Evolutionary conservation across 257 asterid genomes (phyloP), one percentile per base, ranked within the genome.

Genomic region (Asclepias syriaca): DNA sequence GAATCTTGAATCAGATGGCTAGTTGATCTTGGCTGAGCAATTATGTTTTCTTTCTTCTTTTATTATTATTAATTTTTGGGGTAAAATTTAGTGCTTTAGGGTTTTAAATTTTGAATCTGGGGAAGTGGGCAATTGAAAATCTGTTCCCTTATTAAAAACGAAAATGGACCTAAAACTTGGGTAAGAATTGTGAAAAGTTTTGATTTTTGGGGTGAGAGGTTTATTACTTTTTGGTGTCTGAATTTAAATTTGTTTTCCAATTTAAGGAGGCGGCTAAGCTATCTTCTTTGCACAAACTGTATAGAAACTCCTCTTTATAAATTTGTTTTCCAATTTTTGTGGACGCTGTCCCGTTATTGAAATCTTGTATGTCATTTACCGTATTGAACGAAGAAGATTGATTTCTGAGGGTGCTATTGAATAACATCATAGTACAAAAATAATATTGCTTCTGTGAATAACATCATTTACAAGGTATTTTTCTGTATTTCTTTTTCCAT

Each of bases 61-160:
- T 40, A 40, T 40, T 40, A 5, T 40, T 40, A 40, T 40, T 40
- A 40, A 4, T 43, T 45, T 57, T 51, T 34, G 58, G 24, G 16
- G 8, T 2, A 66, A 57, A 40, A 48, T 16, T 22, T 27, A 16
- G 29, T 51, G 59, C 22, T 34, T 39, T 64, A 69, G 78, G 78
- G 81, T 71, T 79, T 65, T 48, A 49, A 73, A 8, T 21, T 24
- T 39, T 39, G 54, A 58, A 59, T 22, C 15, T 40, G 58, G 56
- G 29, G 3, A 71, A 24, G 53, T 37, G n/a, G 46, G 68, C 24
- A 22, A 14, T 18, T 39, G 48, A 69, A 27, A 65, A 14, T 32
- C 45, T 34, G 57, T 29, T 43, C 43, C 27, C 49, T 63, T 13
- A 6, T 18, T 63, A 63, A 37, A 24, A 34, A 15, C 40, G 14